Evolutionary conservation across 1,284 basidiomycete species (phyloP).

Genomic region (Ganoderma lucidum): DNA sequence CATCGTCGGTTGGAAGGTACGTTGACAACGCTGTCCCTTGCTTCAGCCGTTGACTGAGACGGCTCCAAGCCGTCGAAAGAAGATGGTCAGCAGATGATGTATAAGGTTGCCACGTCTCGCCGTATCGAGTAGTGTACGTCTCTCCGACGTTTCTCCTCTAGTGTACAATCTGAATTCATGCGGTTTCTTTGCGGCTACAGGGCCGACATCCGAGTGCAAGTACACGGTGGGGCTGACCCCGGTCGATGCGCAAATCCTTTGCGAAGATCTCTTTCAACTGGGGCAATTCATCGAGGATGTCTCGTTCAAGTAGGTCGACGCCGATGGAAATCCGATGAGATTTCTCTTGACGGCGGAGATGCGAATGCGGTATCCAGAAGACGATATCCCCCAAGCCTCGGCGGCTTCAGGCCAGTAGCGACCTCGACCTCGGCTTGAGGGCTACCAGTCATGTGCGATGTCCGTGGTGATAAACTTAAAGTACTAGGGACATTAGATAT

Average conservation of each 20-base stretch:
- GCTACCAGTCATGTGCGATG: not conserved
- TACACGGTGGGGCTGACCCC: constrained; percentile 6
- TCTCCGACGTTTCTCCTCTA: not conserved
- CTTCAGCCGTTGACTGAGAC: not conserved
- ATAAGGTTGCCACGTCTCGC: not conserved
- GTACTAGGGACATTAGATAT: not conserved
- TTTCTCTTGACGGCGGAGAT: constrained; percentile 22
- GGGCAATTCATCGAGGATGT: constrained; percentile 24
- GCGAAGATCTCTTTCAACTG: constrained; percentile 4
- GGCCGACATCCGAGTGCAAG: not conserved
- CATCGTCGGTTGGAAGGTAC: constrained; percentile 19
- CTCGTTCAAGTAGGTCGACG: constrained; percentile 11
- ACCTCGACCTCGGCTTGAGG: not conserved
- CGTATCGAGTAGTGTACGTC: not conserved
- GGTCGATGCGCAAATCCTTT: constrained; percentile 4
- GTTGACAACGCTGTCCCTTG: not conserved
- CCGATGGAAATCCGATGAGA: constrained; percentile 10
- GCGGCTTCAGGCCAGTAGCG: not conserved
- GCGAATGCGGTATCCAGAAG: constrained; percentile 21
- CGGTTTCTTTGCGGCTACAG: not conserved
- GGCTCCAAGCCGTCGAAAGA: not conserved
- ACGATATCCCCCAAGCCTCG: not conserved
- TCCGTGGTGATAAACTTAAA: not conserved
- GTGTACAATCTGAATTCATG: not conserved
- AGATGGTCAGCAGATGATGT: not conserved